Evolutionary conservation across 2,329 filamentous ascomycete species (phyloP).

Genomic region (Tympanopsis confertula): DNA sequence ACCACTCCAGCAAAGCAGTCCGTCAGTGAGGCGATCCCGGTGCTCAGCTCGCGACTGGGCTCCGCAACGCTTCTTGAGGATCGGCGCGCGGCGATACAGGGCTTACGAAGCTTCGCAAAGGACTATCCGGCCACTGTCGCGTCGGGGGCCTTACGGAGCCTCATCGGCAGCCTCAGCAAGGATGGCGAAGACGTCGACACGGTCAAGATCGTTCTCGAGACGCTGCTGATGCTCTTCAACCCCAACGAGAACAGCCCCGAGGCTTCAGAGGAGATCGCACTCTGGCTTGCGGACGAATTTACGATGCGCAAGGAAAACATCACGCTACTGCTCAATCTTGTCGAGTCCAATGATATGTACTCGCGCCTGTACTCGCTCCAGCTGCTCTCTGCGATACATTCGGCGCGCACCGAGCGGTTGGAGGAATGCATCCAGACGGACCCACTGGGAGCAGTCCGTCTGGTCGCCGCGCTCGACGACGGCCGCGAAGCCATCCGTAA

Average conservation of each 20-base stretch:
- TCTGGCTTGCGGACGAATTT: conserved; percentile 97
- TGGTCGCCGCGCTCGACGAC: conserved; percentile 78
- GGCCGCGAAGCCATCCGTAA: conserved; percentile 76
- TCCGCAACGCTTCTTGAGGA: conserved; percentile 91
- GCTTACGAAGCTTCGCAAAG: conserved; percentile 89
- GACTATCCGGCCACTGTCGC: conserved; percentile 92
- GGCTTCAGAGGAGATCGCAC: conserved; percentile 86
- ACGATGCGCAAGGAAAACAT: conserved; percentile 97
- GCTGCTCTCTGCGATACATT: conserved; percentile 74
- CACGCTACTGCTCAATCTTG: conserved; percentile 74
- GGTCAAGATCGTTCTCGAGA: conserved; percentile 88
- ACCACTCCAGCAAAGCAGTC: conserved; percentile 86
- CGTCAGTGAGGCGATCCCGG: conserved; percentile 85
- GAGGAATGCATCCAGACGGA: conserved; percentile 90
- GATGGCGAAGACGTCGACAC: conserved; percentile 95
- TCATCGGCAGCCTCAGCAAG: conserved; percentile 75
- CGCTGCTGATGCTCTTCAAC: conserved; percentile 81
- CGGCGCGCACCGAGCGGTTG: conserved; percentile 76
- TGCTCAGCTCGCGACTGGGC: conserved; percentile 73
- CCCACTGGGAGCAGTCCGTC: conserved; percentile 73
- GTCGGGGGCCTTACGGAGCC: conserved; percentile 75
- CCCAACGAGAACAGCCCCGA: conserved; percentile 66
- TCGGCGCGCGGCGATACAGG: conserved; percentile 81
- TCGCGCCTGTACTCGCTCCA: conserved; percentile 84
- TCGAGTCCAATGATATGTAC: conserved; percentile 81